These are phyloP conservation scores for Exserohilum turcica DNA, from an alignment of 2,329 filamentous ascomycete genomes.

Conservation along the genomic window DNA sequence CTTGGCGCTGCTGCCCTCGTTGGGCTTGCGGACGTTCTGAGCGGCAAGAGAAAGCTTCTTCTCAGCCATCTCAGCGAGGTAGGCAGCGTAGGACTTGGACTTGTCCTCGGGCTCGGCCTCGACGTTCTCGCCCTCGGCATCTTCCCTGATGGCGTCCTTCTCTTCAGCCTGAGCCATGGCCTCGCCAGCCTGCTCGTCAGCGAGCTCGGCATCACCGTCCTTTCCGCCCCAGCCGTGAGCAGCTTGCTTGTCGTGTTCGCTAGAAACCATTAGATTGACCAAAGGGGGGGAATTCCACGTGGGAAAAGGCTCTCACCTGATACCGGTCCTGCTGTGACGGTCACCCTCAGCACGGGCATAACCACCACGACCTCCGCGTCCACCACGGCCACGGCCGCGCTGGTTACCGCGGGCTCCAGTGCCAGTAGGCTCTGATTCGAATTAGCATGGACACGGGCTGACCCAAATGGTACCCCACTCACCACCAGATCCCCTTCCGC, in stretches of 20 bases:
- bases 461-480: conserved; percentile 16
- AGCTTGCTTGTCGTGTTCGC: conserved; percentile 84
- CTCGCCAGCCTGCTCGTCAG: conserved; percentile 90
- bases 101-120: conserved; percentile 75
- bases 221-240: conserved; percentile 87
- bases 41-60: conserved; percentile 76
- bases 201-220: conserved; percentile 81
- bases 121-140: conserved; percentile 49
- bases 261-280: conserved; percentile 43
- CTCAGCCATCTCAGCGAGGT: conserved; percentile 75
- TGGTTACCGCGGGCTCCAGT: conserved; percentile 27
- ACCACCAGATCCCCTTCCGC: conserved; percentile 62
- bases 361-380: conserved; percentile 56
- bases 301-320: conserved; percentile 57
- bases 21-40: conserved; percentile 81
- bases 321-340: conserved; percentile 66
- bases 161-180: conserved; percentile 84
- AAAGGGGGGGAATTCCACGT: background rate
- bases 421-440: conserved; percentile 24
- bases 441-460: conserved; percentile 12
- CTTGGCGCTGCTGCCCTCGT: conserved; percentile 95
- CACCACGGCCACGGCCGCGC: conserved; percentile 55
- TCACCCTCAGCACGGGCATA: conserved; percentile 58
- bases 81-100: conserved; percentile 86
- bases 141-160: conserved; percentile 61